Evolutionary conservation across 129 eudicot species (phyloP), one percentile per base, ranked within the genome.

Genomic region (Calendula officinalis): DNA sequence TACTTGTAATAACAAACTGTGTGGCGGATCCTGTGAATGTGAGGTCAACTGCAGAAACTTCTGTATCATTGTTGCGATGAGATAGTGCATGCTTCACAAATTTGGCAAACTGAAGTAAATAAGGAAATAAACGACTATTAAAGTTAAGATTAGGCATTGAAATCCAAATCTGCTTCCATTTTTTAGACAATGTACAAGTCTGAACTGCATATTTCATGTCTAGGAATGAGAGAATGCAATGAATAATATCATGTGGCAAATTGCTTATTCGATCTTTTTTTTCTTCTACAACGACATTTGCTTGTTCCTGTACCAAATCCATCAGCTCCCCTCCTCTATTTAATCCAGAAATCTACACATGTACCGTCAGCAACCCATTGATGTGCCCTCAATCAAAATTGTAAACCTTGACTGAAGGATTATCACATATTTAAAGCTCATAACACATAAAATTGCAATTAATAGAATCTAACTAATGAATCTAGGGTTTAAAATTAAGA

Each of bases 81-180:
- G 14, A 9, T 3, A 54, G 8, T 3, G 36, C 38, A 33, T 54
- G 39, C 1, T 54, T 32, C 11, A 54, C 60, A 54, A 54, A 54
- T 54, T 54, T 33, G 7, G 16, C 2, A 54, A 54, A 54, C 7
- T 4, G 13, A 10, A 13, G 0, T 8, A 4, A 27, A 27, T 7
- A 7, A 32, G 2, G 15, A 16, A 54, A 54, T 8, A 11, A 1
- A 3, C 16, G 13, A 54, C 33, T 27, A 32, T 32, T 32, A 4
- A 54, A 54, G 13, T 54, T 54, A 10, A 32, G 60, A 8, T 32
- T 8, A 9, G 40, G 39, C 40, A 54, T 8, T 30, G 15, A 11
- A 32, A 39, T 54, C 60, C 60, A 54, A 0, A 54, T 2, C 30
- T 30, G 38, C 60, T 54, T 33, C 60, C 60, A 54, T 54, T 17